A percentile compares a stretch with the other conserved stretches of the same genome.
Evolutionary conservation across 345 rosid species (phyloP).

Genomic region (Brassica incana): DNA sequence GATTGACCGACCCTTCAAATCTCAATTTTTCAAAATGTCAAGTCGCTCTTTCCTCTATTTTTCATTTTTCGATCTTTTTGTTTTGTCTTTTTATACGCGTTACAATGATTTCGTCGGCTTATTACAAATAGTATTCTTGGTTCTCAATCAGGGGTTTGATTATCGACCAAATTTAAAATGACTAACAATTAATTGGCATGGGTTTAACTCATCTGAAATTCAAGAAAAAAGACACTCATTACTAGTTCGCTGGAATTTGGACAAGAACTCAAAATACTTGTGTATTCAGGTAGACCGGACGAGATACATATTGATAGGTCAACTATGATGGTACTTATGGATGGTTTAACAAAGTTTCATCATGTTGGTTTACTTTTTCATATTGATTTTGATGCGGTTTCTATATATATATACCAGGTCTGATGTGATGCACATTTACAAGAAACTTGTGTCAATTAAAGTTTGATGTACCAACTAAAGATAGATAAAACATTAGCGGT

Average conservation of each 20-base stretch:
- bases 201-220: neutral
- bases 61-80: neutral
- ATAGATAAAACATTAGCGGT: slow-evolving; percentile 27
- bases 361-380: neutral
- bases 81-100: slow-evolving; percentile 23
- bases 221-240: slow-evolving; percentile 7
- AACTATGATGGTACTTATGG: neutral
- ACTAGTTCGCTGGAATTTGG: slow-evolving; percentile 11
- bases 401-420: neutral
- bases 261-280: neutral
- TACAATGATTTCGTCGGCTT: slow-evolving; percentile 29
- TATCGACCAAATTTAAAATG: neutral
- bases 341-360: neutral
- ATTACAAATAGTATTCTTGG: slow-evolving; percentile 2
- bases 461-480: slow-evolving; percentile 23
- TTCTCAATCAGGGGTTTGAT: slow-evolving; percentile 10
- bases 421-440: slow-evolving; percentile 16
- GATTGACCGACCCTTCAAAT: slow-evolving; percentile 40
- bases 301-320: neutral
- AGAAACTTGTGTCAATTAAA: neutral
- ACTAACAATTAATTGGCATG: neutral
- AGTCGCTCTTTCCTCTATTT: neutral
- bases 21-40: slow-evolving; percentile 29
- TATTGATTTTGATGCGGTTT: slow-evolving; percentile 8
- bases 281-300: neutral